Conservation (phyloP, 129 eudicot genomes). For the Rutidosis leptorrhynchoides region DNA sequence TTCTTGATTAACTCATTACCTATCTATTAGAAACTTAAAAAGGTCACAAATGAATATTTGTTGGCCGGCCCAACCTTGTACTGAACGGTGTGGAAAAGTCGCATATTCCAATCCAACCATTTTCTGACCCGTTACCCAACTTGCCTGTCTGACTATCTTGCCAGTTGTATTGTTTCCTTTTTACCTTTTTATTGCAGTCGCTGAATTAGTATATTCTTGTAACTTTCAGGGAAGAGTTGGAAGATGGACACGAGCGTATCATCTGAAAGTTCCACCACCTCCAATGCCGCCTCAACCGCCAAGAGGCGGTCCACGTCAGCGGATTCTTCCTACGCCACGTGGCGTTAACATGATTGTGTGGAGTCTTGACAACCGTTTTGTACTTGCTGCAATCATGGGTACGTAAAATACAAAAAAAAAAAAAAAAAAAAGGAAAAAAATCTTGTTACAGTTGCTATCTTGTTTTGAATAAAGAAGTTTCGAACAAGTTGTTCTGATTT, state of each 20-base stretch:
- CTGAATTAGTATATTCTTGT: conserved; percentile 18
- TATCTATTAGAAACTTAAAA: background rate
- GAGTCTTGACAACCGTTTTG: conserved; percentile 99
- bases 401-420: conserved; percentile 23
- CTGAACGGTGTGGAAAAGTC: background rate
- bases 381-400: conserved; percentile 99
- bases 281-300: conserved; percentile 15
- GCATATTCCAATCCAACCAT: background rate
- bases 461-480: conserved; percentile 22
- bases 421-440: too few species aligned
- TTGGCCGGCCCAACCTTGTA: background rate
- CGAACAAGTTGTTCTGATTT: conserved; percentile 14
- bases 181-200: conserved; percentile 10
- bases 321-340: conserved; percentile 70
- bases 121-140: background rate
- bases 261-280: conserved; percentile 15
- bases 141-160: background rate
- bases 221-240: conserved; percentile 74
- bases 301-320: conserved; percentile 9
- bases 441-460: background rate
- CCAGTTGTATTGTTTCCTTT: background rate
- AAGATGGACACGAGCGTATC: conserved; percentile 86
- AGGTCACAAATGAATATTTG: background rate
- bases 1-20: background rate
- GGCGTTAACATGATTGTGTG: conserved; percentile 99